A percentile compares a stretch with the other conserved stretches of the same genome.
phyloP scores from a whole-genome alignment of 208 protist species.

The Trypanosoma congolense region DNA sequence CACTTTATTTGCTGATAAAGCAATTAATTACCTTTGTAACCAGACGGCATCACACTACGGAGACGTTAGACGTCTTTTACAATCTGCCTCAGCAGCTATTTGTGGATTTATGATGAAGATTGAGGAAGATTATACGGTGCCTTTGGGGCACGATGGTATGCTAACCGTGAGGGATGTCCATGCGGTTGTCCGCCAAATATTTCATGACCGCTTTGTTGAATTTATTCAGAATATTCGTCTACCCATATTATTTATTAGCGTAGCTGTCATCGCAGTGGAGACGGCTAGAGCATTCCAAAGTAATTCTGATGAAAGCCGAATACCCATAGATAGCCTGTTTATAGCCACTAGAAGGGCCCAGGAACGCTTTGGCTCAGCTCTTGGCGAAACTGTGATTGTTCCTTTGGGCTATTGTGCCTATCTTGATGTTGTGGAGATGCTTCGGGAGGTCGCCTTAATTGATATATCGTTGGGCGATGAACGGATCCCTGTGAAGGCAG shows the following conservation, averaged over 20 bases:
- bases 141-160: constrained; percentile 38
- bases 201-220: constrained; percentile 84
- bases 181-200: constrained; percentile 76
- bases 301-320: constrained; percentile 44
- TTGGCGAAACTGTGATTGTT: constrained; percentile 58
- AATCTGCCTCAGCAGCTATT: constrained; percentile 77
- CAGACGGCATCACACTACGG: constrained; percentile 85
- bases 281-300: constrained; percentile 47
- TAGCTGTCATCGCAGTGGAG: constrained; percentile 64
- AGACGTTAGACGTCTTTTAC: constrained; percentile 83
- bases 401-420: constrained; percentile 48
- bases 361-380: constrained; percentile 39
- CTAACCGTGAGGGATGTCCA: constrained; percentile 72
- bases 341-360: constrained; percentile 46
- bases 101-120: constrained; percentile 79
- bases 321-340: constrained; percentile 57
- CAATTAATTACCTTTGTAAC: constrained; percentile 75
- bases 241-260: constrained; percentile 63
- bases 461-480: constrained; percentile 78
- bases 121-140: constrained; percentile 38
- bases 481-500: constrained; percentile 54
- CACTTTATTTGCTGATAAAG: constrained; percentile 74
- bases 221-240: constrained; percentile 71
- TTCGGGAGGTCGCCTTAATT: constrained; percentile 74
- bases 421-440: constrained; percentile 60